These are phyloP conservation scores for Ballota nigra DNA, from an alignment of 257 asterid genomes.

Conservation along the genomic window DNA sequence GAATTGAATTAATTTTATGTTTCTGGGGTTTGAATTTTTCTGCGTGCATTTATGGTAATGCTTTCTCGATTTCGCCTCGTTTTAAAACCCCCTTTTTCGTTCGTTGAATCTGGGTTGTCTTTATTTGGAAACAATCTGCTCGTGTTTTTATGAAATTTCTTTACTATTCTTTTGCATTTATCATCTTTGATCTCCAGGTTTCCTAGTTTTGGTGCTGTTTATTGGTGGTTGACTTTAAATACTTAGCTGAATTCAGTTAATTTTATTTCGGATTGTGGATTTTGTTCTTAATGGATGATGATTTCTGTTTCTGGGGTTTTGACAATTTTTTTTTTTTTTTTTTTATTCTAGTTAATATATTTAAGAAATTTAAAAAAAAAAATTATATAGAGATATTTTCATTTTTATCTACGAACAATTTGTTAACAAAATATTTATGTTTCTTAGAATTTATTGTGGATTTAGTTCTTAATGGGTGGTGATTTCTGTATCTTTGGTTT, in stretches of 20 bases:
- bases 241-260: background rate
- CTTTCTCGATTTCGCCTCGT: constrained; percentile 25
- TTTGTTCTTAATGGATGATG: background rate
- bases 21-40: background rate
- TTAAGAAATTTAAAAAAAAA: too few species aligned
- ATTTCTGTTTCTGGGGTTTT: background rate
- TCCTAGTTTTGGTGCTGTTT: constrained; percentile 26
- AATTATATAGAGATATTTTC: too few species aligned
- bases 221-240: background rate
- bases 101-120: constrained; percentile 23
- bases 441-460: background rate
- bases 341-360: too few species aligned
- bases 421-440: too few species aligned
- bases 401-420: too few species aligned
- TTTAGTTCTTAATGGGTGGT: background rate
- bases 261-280: background rate
- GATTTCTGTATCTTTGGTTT: background rate
- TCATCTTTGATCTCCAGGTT: constrained; percentile 21
- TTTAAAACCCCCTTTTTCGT: background rate
- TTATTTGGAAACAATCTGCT: background rate
- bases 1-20: background rate
- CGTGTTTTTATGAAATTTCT: background rate
- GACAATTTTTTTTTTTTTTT: too few species aligned
- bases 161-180: constrained; percentile 14
- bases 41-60: constrained; percentile 28